Percentiles rank a stretch among this genome's conserved stretches.
Conservation (phyloP, 2,329 filamentous ascomycete genomes). For the Ophiosphaerella narmari region DNA sequence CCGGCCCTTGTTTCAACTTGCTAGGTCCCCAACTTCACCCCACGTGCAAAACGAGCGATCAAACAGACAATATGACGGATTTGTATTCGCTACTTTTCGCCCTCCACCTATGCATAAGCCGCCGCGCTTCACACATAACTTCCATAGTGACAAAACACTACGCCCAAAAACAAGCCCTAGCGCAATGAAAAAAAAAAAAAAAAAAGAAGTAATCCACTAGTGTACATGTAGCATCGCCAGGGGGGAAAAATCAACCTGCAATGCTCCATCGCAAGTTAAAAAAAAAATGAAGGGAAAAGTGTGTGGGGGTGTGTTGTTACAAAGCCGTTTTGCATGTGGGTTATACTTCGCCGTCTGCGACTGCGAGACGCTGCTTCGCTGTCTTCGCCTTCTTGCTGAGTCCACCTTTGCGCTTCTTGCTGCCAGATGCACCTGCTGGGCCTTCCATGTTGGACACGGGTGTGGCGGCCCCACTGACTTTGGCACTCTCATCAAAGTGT, state of each 20-base stretch:
- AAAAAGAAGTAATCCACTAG: slow-evolving; percentile 6
- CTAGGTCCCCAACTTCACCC: too few relatives aligned
- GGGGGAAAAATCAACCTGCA: slow-evolving; percentile 4
- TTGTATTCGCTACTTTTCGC: too few relatives aligned
- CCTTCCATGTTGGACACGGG: slow-evolving; percentile 62
- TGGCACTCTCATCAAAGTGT: slow-evolving; percentile 88
- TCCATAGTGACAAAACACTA: not conserved
- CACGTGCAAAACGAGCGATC: too few relatives aligned
- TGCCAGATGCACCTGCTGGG: slow-evolving; percentile 26
- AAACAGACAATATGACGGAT: too few relatives aligned
- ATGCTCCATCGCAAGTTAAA: not conserved
- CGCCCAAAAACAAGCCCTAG: slow-evolving; percentile 1
- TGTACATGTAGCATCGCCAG: slow-evolving; percentile 16
- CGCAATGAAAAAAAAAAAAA: slow-evolving; percentile 3
- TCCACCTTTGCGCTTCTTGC: slow-evolving; percentile 61
- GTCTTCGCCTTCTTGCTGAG: slow-evolving; percentile 59
- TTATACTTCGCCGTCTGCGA: slow-evolving; percentile 51
- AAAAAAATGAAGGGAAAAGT: slow-evolving; percentile 10
- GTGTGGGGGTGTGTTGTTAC: slow-evolving; percentile 13
- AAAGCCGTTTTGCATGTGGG: not conserved
- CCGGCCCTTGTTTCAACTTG: too few relatives aligned
- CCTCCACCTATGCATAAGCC: too few relatives aligned
- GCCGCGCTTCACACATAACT: not conserved
- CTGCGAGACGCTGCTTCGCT: slow-evolving; percentile 54
- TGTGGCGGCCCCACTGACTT: slow-evolving; percentile 84